A percentile compares a stretch with the other conserved stretches of the same genome.
Evolutionary conservation across 2,329 filamentous ascomycete genomes (phyloP).

Genomic region (Colletotrichum gigasporum): DNA sequence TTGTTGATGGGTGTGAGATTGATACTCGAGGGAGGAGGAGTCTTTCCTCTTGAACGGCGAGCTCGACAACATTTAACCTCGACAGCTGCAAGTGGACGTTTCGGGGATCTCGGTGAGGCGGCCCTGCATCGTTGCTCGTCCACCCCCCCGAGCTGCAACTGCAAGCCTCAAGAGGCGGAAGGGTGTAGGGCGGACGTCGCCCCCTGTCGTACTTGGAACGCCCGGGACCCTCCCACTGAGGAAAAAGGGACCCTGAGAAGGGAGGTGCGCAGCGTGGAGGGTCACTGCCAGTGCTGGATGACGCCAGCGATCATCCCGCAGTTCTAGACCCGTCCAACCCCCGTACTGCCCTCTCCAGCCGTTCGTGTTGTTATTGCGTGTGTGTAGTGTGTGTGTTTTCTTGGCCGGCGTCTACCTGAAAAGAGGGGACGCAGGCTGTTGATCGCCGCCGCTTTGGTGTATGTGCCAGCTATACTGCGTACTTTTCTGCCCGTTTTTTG

Average conservation of each 20-base stretch:
- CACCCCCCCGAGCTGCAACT: neutral
- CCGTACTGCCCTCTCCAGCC: neutral
- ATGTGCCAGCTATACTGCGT: no score
- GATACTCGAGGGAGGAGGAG: slow-evolving; percentile 1
- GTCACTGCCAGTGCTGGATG: neutral
- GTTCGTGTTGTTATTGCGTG: neutral
- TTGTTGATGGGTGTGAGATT: slow-evolving; percentile 12
- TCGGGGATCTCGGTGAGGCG: slow-evolving; percentile 17
- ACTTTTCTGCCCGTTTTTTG: no score
- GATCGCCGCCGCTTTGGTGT: slow-evolving; percentile 7
- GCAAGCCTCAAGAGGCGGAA: neutral
- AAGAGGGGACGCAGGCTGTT: neutral
- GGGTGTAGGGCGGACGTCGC: slow-evolving; percentile 11
- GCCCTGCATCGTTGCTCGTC: neutral
- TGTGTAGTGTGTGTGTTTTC: neutral
- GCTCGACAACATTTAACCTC: neutral
- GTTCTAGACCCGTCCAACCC: neutral
- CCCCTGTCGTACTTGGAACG: neutral
- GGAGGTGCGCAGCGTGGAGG: neutral
- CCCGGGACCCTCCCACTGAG: neutral
- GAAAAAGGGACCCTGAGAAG: slow-evolving; percentile 17
- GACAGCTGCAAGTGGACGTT: slow-evolving; percentile 8
- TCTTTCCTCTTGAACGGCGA: neutral
- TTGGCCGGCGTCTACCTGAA: neutral
- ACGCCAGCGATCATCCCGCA: slow-evolving; percentile 25